Conservation (phyloP, 768 basidiomycete species). For the Boletus rubescentipes region DNA sequence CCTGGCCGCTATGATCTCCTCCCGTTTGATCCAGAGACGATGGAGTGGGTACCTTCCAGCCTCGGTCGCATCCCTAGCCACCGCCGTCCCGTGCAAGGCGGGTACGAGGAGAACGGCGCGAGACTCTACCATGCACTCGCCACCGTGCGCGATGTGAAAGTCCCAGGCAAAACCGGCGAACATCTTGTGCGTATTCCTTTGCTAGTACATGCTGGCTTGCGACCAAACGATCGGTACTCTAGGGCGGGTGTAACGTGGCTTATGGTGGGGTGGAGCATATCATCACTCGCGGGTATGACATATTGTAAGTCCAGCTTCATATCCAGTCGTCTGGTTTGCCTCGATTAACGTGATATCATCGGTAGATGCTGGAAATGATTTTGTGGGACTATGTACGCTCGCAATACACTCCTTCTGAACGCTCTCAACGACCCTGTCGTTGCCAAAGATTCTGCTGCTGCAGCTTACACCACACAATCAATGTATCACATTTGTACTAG, state of each 20-base stretch:
- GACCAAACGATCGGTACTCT: background rate
- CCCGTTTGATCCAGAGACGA: constrained; percentile 60
- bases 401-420: background rate
- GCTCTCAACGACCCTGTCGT: background rate
- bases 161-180: constrained; percentile 74
- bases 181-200: constrained; percentile 53
- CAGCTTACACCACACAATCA: constrained; percentile 4
- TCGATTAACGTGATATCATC: background rate
- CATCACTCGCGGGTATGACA: constrained; percentile 40
- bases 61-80: constrained; percentile 59
- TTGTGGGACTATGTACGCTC: background rate
- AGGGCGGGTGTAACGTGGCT: constrained; percentile 45
- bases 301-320: constrained; percentile 36
- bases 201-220: background rate
- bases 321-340: background rate
- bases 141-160: constrained; percentile 45
- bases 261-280: constrained; percentile 39
- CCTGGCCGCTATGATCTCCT: constrained; percentile 72
- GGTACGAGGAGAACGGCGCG: constrained; percentile 67
- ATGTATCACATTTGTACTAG: constrained; percentile 1
- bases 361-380: constrained; percentile 39
- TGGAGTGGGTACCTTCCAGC: constrained; percentile 73
- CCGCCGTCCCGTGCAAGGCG: constrained; percentile 64
- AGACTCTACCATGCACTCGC: constrained; percentile 71
- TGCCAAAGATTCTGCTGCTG: background rate